Base-by-base conservation (phyloP, 176 grass and related monocot species). In the Secale cereale region DNA sequence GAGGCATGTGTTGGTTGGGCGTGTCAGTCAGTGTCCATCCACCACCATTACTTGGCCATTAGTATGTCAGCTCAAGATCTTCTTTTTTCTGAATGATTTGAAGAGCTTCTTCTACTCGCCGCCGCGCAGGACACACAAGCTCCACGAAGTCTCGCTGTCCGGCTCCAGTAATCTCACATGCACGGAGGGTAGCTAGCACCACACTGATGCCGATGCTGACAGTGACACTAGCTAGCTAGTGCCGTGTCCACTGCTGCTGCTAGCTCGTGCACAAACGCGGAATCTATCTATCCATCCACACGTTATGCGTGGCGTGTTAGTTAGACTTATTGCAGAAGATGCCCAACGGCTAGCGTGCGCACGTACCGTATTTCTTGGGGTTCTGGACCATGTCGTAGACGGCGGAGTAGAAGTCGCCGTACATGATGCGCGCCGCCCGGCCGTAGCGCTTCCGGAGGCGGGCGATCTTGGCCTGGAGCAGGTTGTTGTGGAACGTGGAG, bases 361-460 rank as follows among this genome's bases (percentile, higher is more conserved):
- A 17, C 74, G 35, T 81, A 94, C 92, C 92, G 64, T 90, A 94
- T 74, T 15, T 27, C 19, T 0, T 74, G 0, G 92, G 92, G 82
- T 72, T 91, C 66, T 10, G 67, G 54, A 91, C 89, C 89, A 94
- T 91, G 83, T 87, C 70, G 70, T 84, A 84, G 37, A 91, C 87
- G 57, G 68, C 86, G 64, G 68, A 2, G 84, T 87, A 94, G 81
- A 89, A 94, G 43, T 94, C 92, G 15, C 57, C 92, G 45, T 94
- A 94, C 77, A 91, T 89, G 88, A 94, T 82, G 9, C 92, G 43
- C 0, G 80, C 87, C 1, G 70, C 66, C 7, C 52, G 52, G 52
- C 19, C 52, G 52, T 10, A 16, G 65, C 91, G 87, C 70, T 89
- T 94, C 5, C 89, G 89, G 2, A 94, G 89, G 15, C 8, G 9